Conservation (phyloP, 768 basidiomycete genomes). For the Suillus tomentosus region DNA sequence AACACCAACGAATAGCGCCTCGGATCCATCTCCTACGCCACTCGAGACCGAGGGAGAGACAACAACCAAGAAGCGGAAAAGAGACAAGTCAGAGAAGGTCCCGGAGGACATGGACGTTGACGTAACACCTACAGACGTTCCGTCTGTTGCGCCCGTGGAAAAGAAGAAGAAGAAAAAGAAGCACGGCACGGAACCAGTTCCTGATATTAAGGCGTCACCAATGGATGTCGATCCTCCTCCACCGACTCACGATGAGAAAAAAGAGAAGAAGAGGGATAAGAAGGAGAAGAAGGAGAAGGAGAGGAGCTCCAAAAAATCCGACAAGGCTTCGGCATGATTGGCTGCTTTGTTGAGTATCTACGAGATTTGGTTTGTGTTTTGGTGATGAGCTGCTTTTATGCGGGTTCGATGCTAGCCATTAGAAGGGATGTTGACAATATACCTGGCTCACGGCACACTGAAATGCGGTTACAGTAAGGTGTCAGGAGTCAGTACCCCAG, state of each 20-base stretch:
- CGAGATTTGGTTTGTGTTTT: slow-evolving; percentile 1
- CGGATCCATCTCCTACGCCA: background rate
- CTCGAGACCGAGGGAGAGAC: slow-evolving; percentile 22
- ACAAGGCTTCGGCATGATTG: slow-evolving; percentile 12
- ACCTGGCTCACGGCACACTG: background rate
- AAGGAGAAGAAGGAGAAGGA: slow-evolving; percentile 35
- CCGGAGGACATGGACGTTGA: slow-evolving; percentile 18
- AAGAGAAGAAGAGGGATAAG: slow-evolving; percentile 24
- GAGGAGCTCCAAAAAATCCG: slow-evolving; percentile 28
- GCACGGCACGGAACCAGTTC: slow-evolving; percentile 15
- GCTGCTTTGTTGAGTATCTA: slow-evolving; percentile 2
- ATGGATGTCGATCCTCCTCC: slow-evolving; percentile 17
- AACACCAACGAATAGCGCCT: slow-evolving; percentile 16
- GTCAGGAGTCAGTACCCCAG: background rate
- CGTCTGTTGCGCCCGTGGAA: slow-evolving; percentile 16
- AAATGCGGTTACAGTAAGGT: background rate
- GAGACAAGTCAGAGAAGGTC: slow-evolving; percentile 23
- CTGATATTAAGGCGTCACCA: slow-evolving; percentile 19
- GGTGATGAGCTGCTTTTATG: background rate
- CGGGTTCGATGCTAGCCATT: background rate
- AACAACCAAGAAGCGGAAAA: slow-evolving; percentile 23
- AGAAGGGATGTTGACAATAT: slow-evolving; percentile 2
- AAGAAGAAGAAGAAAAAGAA: slow-evolving; percentile 24
- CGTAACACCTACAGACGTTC: slow-evolving; percentile 20
- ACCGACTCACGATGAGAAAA: slow-evolving; percentile 19